Evolutionary conservation across 129 eudicot species (phyloP).

Genomic region (Lonicera japonica): DNA sequence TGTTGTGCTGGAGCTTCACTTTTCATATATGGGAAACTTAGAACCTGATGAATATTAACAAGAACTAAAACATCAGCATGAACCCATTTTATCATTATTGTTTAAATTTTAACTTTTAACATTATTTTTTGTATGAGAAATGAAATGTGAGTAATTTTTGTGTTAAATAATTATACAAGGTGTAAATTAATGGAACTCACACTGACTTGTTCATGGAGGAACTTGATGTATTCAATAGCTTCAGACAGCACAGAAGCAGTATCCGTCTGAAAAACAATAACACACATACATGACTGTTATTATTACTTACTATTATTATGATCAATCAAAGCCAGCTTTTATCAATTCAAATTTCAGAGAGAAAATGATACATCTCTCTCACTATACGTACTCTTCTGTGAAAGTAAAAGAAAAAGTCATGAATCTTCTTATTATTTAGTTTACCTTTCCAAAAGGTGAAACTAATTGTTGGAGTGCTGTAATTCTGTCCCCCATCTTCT

Average conservation of each 20-base stretch:
- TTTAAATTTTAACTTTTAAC: not conserved
- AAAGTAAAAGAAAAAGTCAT: conserved; percentile 19
- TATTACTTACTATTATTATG: conserved; percentile 1
- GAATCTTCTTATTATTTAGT: not conserved
- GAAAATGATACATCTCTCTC: conserved; percentile 3
- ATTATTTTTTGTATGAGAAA: not conserved
- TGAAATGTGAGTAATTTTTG: not conserved
- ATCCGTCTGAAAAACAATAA: conserved; percentile 60
- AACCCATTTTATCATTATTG: not conserved
- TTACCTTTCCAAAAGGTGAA: conserved; percentile 99
- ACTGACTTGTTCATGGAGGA: conserved; percentile 89
- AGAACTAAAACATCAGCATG: not conserved
- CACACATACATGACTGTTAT: not conserved
- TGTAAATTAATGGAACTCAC: conserved; percentile 39
- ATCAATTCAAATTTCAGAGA: conserved; percentile 13
- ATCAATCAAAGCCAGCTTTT: not conserved
- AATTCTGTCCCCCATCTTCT: conserved; percentile 99
- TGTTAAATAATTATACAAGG: not conserved
- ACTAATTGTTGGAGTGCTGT: conserved; percentile 99
- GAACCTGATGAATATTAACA: conserved; percentile 48
- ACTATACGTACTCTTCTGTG: conserved; percentile 1
- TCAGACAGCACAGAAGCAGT: conserved; percentile 97
- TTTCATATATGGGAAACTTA: conserved; percentile 89
- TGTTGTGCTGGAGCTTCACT: conserved; percentile 64
- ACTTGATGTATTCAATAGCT: conserved; percentile 82